Evolutionary conservation across 306 rosid genomes (phyloP).

Genomic region (Quercus glauca): DNA sequence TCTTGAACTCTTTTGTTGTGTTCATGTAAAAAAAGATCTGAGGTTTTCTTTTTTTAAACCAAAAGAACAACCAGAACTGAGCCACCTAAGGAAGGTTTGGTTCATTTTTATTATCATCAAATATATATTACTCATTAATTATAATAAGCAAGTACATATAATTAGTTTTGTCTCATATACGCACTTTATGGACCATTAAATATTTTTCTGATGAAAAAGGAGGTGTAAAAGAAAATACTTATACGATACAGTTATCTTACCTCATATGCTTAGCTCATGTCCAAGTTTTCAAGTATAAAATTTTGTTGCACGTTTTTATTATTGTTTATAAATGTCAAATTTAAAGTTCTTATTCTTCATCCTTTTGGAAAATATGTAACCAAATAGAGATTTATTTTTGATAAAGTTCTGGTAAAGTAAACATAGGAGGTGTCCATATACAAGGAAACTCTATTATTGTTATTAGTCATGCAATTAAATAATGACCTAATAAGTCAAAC

Average conservation of each 20-base stretch:
- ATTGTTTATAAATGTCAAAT: too few relatives aligned
- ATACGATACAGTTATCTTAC: background rate
- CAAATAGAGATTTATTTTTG: too few relatives aligned
- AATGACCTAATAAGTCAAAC: too few relatives aligned
- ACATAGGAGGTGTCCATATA: too few relatives aligned
- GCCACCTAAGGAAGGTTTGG: conserved; percentile 1
- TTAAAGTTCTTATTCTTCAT: too few relatives aligned
- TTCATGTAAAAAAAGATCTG: background rate
- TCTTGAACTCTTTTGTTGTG: too few relatives aligned
- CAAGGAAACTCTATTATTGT: too few relatives aligned
- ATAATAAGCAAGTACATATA: conserved; percentile 1
- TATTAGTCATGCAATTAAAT: too few relatives aligned
- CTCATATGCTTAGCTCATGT: conserved; percentile 1
- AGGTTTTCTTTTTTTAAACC: background rate
- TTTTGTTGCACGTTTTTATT: background rate
- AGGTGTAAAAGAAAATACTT: background rate
- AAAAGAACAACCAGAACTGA: background rate
- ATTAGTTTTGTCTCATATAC: conserved; percentile 7
- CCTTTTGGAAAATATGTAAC: too few relatives aligned
- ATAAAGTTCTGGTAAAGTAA: too few relatives aligned
- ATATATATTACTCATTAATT: background rate
- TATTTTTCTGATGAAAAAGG: background rate
- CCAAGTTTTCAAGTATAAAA: background rate
- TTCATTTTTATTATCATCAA: conserved; percentile 20
- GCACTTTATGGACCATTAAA: conserved; percentile 20